These are phyloP conservation scores for Gynostemma pentaphyllum DNA, from an alignment of 306 rosid genomes.

Conservation along the genomic window DNA sequence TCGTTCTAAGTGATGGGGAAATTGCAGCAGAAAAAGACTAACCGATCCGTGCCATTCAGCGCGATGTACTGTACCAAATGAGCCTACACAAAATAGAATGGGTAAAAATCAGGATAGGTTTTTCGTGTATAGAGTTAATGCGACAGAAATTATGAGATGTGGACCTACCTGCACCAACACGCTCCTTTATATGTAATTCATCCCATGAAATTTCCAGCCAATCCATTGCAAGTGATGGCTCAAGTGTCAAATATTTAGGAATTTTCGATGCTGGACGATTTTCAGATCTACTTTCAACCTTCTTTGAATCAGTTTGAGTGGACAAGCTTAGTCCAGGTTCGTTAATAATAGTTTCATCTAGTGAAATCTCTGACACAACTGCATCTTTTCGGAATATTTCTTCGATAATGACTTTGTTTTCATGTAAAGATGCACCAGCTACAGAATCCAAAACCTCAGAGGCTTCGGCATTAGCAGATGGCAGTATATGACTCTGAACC, in stretches of 20 bases:
- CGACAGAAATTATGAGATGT: conserved; percentile 7
- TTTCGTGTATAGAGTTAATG: not conserved
- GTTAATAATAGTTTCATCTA: conserved; percentile 23
- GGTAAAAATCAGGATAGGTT: not conserved
- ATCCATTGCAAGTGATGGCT: conserved; percentile 97
- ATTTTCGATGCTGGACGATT: conserved; percentile 28
- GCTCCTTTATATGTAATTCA: conserved; percentile 72
- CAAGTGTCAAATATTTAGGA: conserved; percentile 63
- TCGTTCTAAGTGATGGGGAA: not conserved
- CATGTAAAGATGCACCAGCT: conserved; percentile 21
- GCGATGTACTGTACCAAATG: conserved; percentile 93
- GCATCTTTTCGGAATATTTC: conserved; percentile 26
- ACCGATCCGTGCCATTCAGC: conserved; percentile 99
- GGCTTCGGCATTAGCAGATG: conserved; percentile 31
- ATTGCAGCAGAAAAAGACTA: conserved; percentile 29
- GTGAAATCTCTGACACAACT: conserved; percentile 31
- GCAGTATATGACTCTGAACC: conserved; percentile 29
- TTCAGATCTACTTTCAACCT: conserved; percentile 27
- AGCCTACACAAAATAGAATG: conserved; percentile 38
- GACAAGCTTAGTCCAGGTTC: conserved; percentile 24
- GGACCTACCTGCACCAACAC: conserved; percentile 84
- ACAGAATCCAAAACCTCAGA: conserved; percentile 28
- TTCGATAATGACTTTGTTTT: conserved; percentile 25
- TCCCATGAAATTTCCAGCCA: conserved; percentile 99
- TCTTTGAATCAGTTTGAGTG: conserved; percentile 29